phyloP scores from a whole-genome alignment of 2,329 filamentous ascomycete species.

The Monilinia fructigena region DNA sequence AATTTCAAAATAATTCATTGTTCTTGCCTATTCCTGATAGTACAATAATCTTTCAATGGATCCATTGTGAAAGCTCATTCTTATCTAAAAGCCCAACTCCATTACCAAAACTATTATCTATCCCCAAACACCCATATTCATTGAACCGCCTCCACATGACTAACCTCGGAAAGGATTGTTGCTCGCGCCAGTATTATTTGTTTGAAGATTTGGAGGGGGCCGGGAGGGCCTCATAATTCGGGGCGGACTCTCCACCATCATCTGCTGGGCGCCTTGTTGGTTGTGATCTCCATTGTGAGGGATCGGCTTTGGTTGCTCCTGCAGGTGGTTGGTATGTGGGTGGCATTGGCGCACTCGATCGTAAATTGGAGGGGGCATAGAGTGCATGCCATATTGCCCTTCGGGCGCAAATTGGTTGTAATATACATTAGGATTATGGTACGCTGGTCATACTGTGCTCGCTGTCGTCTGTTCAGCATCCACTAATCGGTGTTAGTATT shows the following conservation, averaged over 20 bases:
- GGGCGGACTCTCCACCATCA: slow-evolving; percentile 34
- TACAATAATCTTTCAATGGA: slow-evolving; percentile 24
- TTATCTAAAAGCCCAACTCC: neutral
- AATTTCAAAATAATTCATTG: slow-evolving; percentile 4
- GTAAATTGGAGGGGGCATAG: slow-evolving; percentile 55
- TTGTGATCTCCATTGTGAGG: slow-evolving; percentile 45
- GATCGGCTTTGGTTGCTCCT: slow-evolving; percentile 54
- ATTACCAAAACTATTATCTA: neutral
- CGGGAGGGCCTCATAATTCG: slow-evolving; percentile 47
- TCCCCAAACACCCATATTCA: slow-evolving; percentile 29
- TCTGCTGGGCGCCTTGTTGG: slow-evolving; percentile 37
- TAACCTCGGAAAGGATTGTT: slow-evolving; percentile 41
- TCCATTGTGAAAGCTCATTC: slow-evolving; percentile 2
- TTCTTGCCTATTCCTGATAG: slow-evolving; percentile 41
- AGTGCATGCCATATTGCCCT: slow-evolving; percentile 49
- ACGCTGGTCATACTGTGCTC: slow-evolving; percentile 43
- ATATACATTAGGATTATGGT: slow-evolving; percentile 46
- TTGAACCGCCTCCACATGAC: slow-evolving; percentile 12
- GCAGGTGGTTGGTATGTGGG: slow-evolving; percentile 55
- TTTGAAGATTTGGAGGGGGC: slow-evolving; percentile 46
- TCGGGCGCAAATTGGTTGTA: slow-evolving; percentile 45
- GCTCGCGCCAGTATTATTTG: slow-evolving; percentile 40
- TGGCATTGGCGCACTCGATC: slow-evolving; percentile 52
- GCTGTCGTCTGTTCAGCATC: slow-evolving; percentile 37
- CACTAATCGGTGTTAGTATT: slow-evolving; percentile 34